A percentile compares a stretch with the other conserved stretches of the same genome.
phyloP scores from a whole-genome alignment of 352 stramenopile species.

The Pythium apleroticum region DNA sequence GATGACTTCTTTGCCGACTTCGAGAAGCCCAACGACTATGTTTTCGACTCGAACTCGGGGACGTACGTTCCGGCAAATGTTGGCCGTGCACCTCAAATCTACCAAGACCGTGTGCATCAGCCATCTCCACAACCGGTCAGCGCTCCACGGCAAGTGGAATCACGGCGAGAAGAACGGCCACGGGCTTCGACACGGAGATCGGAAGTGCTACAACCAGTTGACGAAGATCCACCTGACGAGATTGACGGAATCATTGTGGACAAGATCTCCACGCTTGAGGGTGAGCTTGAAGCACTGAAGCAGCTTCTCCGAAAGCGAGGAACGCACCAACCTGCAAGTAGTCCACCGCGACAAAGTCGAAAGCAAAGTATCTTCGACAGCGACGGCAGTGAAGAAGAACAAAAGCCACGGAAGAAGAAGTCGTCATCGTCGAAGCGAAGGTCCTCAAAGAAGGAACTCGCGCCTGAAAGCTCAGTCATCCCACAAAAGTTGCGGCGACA shows the following conservation, averaged over 20 bases:
- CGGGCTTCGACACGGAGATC: not conserved
- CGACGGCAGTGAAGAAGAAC: slow-evolving; percentile 48
- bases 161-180: slow-evolving; percentile 7
- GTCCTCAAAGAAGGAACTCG: slow-evolving; percentile 9
- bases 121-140: not conserved
- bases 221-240: slow-evolving; percentile 28
- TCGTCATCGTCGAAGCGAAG: slow-evolving; percentile 16
- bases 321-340: slow-evolving; percentile 2
- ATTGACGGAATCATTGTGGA: slow-evolving; percentile 75
- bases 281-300: slow-evolving; percentile 65
- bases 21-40: slow-evolving; percentile 74
- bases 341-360: slow-evolving; percentile 10
- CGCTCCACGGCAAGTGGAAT: not conserved
- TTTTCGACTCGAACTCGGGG: slow-evolving; percentile 59
- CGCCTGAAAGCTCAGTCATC: slow-evolving; percentile 12
- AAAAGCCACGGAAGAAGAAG: slow-evolving; percentile 19
- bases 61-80: slow-evolving; percentile 47
- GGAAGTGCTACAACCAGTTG: slow-evolving; percentile 20
- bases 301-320: slow-evolving; percentile 54
- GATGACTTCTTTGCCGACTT: slow-evolving; percentile 80
- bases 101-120: not conserved
- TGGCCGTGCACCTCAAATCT: not conserved
- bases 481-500: slow-evolving; percentile 14
- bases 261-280: slow-evolving; percentile 76
- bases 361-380: slow-evolving; percentile 79